These are phyloP conservation scores for Papilionanthe hybrid DNA, from an alignment of 116 monocot genomes.

Conservation along the genomic window DNA sequence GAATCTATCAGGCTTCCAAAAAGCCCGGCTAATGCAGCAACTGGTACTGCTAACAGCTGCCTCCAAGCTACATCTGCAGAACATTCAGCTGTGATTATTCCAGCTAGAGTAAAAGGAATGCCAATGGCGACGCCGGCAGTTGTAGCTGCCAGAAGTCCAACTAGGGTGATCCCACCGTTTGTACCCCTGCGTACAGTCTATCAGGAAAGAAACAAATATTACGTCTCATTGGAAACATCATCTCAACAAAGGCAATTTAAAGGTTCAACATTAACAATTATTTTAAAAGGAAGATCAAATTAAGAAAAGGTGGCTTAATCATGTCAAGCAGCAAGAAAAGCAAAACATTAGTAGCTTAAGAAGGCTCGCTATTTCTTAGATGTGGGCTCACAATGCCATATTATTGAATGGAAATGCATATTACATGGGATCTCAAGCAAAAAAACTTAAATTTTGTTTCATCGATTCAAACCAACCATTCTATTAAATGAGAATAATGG, in stretches of 20 bases:
- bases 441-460: too few relatives aligned
- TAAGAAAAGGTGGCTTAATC: background rate
- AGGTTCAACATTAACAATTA: background rate
- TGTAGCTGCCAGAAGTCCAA: conserved; percentile 71
- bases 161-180: conserved; percentile 80
- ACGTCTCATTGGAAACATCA: too few relatives aligned
- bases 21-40: conserved; percentile 64
- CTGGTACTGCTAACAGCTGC: conserved; percentile 65
- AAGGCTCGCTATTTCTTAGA: too few relatives aligned
- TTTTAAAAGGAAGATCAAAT: background rate
- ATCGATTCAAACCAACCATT: too few relatives aligned
- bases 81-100: conserved; percentile 53
- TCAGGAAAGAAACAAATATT: background rate
- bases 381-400: too few relatives aligned
- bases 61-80: conserved; percentile 37
- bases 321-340: background rate
- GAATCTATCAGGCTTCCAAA: conserved; percentile 89
- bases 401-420: too few relatives aligned
- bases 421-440: too few relatives aligned
- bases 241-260: background rate
- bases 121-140: conserved; percentile 73
- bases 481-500: too few relatives aligned
- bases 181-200: conserved; percentile 86
- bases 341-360: background rate
- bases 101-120: conserved; percentile 45